A percentile compares a stretch with the other conserved stretches of the same genome.
These are phyloP conservation scores for Gynandropsis gynandra DNA, from an alignment of 345 rosid species.

Conservation along the genomic window DNA sequence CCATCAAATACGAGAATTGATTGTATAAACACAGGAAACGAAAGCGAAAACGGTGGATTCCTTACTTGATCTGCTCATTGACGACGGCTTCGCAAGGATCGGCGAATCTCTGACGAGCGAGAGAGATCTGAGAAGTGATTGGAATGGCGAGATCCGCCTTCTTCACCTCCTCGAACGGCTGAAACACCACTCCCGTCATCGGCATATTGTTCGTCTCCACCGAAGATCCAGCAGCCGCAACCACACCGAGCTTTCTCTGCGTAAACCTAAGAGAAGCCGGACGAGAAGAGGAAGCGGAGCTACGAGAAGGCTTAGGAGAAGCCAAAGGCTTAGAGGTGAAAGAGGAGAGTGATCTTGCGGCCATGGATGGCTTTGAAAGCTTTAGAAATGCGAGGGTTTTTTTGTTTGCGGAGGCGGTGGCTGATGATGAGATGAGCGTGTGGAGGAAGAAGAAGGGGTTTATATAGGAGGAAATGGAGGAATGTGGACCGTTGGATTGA, in stretches of 20 bases:
- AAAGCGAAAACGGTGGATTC: background rate
- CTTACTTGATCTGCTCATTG: conserved; percentile 92
- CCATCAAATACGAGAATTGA: background rate
- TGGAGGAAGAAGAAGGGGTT: background rate
- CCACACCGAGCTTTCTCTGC: conserved; percentile 23
- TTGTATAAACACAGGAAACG: background rate
- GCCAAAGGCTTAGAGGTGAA: conserved; percentile 14
- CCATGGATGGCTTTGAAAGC: conserved; percentile 14
- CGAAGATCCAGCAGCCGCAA: no score
- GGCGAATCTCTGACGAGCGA: conserved; percentile 54
- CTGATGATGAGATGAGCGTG: background rate
- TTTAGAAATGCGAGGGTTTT: no score
- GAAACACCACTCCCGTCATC: conserved; percentile 56
- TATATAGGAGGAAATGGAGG: conserved; percentile 19
- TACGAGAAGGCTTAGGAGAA: conserved; percentile 1
- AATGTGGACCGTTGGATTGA: conserved; percentile 41
- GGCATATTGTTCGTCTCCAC: no score
- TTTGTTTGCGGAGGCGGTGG: background rate
- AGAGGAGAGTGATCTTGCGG: conserved; percentile 19
- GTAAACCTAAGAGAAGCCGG: conserved; percentile 10
- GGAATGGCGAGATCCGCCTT: conserved; percentile 49
- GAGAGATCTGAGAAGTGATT: conserved; percentile 37
- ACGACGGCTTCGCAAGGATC: conserved; percentile 52
- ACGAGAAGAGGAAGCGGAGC: conserved; percentile 19
- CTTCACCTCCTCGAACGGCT: conserved; percentile 79